Evolutionary conservation across 2,329 filamentous ascomycete species (phyloP).

Genomic region (Scolecobasidium constrictum): DNA sequence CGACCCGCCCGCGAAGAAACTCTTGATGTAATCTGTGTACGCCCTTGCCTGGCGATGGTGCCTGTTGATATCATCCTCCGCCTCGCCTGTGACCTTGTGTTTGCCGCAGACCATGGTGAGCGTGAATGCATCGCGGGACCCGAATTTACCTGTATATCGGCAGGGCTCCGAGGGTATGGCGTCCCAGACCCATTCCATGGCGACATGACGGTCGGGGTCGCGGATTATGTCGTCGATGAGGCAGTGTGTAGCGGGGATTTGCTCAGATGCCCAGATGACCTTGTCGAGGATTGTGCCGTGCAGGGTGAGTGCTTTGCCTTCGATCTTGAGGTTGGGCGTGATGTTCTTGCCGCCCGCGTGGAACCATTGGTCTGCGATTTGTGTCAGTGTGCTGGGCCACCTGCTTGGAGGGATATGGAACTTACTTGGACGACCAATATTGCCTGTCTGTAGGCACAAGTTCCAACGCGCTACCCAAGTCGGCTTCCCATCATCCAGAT

Average conservation of each 20-base stretch:
- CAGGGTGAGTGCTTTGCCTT: neutral
- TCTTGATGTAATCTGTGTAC: neutral
- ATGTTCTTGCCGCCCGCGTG: neutral
- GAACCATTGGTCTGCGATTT: slow-evolving; percentile 7
- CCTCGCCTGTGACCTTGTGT: neutral
- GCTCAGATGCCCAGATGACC: slow-evolving; percentile 1
- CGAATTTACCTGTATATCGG: neutral
- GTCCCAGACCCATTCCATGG: slow-evolving; percentile 4
- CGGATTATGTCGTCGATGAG: neutral
- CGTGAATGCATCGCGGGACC: slow-evolving; percentile 2
- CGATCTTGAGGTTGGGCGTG: neutral
- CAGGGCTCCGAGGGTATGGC: neutral
- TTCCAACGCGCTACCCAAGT: slow-evolving; percentile 6
- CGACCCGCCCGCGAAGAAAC: too few relatives aligned
- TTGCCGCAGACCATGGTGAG: neutral
- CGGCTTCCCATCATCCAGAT: slow-evolving; percentile 2
- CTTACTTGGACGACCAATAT: neutral
- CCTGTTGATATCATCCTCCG: slow-evolving; percentile 1
- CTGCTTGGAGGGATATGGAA: too few relatives aligned
- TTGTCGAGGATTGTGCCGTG: slow-evolving; percentile 2
- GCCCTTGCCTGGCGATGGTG: neutral
- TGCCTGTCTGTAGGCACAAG: neutral
- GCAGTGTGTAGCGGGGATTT: neutral
- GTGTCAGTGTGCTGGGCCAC: too few relatives aligned
- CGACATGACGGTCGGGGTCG: neutral